phyloP scores from a whole-genome alignment of 2,329 filamentous ascomycete genomes.

The Ophiostoma australiae region DNA sequence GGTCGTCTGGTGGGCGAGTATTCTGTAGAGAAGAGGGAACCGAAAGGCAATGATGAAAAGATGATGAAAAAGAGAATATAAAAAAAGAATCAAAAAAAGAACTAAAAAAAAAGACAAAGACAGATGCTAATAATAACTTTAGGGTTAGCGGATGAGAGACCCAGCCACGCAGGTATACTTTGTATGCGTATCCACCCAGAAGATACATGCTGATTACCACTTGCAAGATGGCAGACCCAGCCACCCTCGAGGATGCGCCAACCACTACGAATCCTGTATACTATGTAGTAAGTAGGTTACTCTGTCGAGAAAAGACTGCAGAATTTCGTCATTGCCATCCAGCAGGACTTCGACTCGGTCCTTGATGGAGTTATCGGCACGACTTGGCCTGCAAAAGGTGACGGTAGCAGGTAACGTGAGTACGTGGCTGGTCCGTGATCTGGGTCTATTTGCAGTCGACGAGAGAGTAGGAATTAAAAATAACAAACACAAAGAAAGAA shows the following conservation, averaged over 20 bases:
- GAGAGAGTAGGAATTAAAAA: no score
- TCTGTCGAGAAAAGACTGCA: no score
- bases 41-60: neutral
- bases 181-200: neutral
- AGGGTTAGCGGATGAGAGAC: neutral
- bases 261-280: neutral
- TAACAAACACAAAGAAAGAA: neutral
- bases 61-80: neutral
- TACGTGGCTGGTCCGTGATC: neutral
- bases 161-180: neutral
- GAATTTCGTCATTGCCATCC: neutral
- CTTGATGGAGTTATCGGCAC: neutral
- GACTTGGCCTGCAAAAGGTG: neutral
- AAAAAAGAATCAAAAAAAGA: neutral
- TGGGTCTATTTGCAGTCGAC: no score
- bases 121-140: conserved; percentile 1
- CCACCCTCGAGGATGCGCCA: conserved; percentile 10
- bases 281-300: no score
- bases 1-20: neutral
- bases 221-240: neutral
- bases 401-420: neutral
- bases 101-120: neutral
- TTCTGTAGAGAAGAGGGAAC: neutral
- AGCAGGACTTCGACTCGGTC: no score
- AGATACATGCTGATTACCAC: neutral